A percentile compares a stretch with the other conserved stretches of the same genome.
Evolutionary conservation across 352 stramenopile species (phyloP).

Genomic region (Phytophthora multivora): DNA sequence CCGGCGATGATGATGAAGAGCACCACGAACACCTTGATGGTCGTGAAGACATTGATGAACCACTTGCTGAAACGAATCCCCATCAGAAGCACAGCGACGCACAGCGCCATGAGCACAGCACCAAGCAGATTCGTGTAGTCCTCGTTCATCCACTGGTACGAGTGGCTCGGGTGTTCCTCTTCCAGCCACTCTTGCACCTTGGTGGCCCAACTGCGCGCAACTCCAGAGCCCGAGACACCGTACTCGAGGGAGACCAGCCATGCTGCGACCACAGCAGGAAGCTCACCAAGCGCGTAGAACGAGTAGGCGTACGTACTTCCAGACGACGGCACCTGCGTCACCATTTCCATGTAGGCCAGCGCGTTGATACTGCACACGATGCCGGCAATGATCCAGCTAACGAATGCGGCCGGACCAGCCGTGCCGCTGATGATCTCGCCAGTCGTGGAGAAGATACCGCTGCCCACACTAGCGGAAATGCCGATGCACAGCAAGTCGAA

Average conservation of each 20-base stretch:
- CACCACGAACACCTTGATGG: conserved; percentile 85
- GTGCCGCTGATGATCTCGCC: conserved; percentile 75
- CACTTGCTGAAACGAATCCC: conserved; percentile 90
- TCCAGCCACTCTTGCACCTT: conserved; percentile 85
- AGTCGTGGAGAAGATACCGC: conserved; percentile 91
- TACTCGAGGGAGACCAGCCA: conserved; percentile 94
- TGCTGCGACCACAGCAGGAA: conserved; percentile 89
- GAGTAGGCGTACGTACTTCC: conserved; percentile 93
- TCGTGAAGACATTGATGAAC: conserved; percentile 89
- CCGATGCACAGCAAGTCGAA: conserved; percentile 92
- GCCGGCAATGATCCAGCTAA: conserved; percentile 85
- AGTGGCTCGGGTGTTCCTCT: conserved; percentile 42
- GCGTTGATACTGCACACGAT: conserved; percentile 81
- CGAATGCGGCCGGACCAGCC: conserved; percentile 77
- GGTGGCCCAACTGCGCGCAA: conserved; percentile 92
- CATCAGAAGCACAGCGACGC: conserved; percentile 73
- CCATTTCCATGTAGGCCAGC: conserved; percentile 91
- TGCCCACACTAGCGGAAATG: conserved; percentile 92
- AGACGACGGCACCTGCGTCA: conserved; percentile 85
- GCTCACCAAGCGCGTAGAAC: conserved; percentile 92
- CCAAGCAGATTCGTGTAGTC: conserved; percentile 63
- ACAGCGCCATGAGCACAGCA: conserved; percentile 71
- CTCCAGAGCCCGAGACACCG: conserved; percentile 85
- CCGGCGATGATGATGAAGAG: conserved; percentile 92
- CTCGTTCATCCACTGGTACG: conserved; percentile 62